phyloP scores from a whole-genome alignment of 1,284 basidiomycete species.

The Malassezia restricta region DNA sequence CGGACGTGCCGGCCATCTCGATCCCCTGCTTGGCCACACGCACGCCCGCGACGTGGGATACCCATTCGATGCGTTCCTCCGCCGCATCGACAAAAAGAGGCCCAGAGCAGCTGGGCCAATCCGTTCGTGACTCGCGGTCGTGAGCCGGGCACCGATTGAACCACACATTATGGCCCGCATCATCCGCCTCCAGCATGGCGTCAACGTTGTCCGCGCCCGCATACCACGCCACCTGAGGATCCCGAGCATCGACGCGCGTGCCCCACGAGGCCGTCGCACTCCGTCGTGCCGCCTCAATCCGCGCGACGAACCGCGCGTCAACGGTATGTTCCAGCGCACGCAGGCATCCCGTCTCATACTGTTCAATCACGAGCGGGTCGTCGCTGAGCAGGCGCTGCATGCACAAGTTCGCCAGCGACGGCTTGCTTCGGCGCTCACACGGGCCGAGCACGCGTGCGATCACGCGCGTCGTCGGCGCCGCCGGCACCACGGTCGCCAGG shows the following conservation, averaged over 20 bases:
- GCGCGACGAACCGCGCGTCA: conserved; percentile 19
- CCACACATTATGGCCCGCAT: conserved; percentile 10
- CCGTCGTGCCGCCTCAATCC: conserved; percentile 34
- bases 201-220: conserved; percentile 8
- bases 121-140: neutral
- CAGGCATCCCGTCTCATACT: conserved; percentile 36
- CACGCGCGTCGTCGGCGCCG: neutral
- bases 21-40: conserved; percentile 23
- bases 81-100: conserved; percentile 27
- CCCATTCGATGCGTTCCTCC: conserved; percentile 37
- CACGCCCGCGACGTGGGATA: conserved; percentile 36
- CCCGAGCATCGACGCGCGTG: conserved; percentile 17
- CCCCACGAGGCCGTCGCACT: conserved; percentile 34
- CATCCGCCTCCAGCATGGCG: conserved; percentile 3
- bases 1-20: conserved; percentile 5
- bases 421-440: conserved; percentile 14
- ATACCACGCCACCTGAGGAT: conserved; percentile 12
- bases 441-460: conserved; percentile 19
- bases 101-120: conserved; percentile 11
- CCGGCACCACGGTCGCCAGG: conserved; percentile 5
- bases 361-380: conserved; percentile 26
- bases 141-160: conserved; percentile 12
- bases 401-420: conserved; percentile 30
- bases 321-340: conserved; percentile 21
- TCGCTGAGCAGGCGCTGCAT: conserved; percentile 28